phyloP scores from a whole-genome alignment of 2,329 filamentous ascomycete species.

The Phyllosticta citriasiana region DNA sequence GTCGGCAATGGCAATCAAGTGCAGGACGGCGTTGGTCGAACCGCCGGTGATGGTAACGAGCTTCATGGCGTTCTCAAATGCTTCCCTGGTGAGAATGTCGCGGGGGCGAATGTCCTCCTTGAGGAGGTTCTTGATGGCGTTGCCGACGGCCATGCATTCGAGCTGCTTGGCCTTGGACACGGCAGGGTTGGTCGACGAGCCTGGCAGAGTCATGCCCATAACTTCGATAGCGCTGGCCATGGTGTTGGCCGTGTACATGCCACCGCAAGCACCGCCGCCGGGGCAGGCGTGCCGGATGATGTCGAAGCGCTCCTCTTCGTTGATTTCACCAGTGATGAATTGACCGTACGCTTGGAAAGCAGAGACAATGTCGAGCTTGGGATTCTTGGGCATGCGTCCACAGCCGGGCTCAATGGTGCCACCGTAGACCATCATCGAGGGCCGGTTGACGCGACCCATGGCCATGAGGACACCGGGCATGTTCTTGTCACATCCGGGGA shows the following conservation, averaged over 20 bases:
- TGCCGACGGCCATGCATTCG: slow-evolving; percentile 40
- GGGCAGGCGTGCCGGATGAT: slow-evolving; percentile 90
- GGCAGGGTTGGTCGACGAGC: slow-evolving; percentile 42
- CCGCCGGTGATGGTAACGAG: slow-evolving; percentile 41
- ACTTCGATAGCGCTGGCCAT: slow-evolving; percentile 42
- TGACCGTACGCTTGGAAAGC: slow-evolving; percentile 98
- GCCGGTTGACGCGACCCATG: slow-evolving; percentile 89
- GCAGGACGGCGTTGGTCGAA: slow-evolving; percentile 42
- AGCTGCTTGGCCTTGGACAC: slow-evolving; percentile 41
- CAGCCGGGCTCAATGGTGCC: slow-evolving; percentile 90
- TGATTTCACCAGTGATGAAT: slow-evolving; percentile 84
- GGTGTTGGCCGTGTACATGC: slow-evolving; percentile 55
- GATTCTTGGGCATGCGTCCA: slow-evolving; percentile 52
- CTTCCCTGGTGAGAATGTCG: slow-evolving; percentile 40
- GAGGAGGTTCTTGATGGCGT: slow-evolving; percentile 41
- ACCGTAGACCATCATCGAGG: slow-evolving; percentile 95
- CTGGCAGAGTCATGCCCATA: slow-evolving; percentile 42
- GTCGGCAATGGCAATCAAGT: slow-evolving; percentile 42
- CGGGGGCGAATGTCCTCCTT: slow-evolving; percentile 41
- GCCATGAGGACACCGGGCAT: slow-evolving; percentile 64
- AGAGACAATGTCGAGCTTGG: slow-evolving; percentile 83
- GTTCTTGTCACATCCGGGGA: slow-evolving; percentile 99
- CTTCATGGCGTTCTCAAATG: slow-evolving; percentile 43
- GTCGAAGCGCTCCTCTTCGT: slow-evolving; percentile 83
- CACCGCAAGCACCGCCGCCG: slow-evolving; percentile 72